These are phyloP conservation scores for Linum lewisii DNA, from an alignment of 345 rosid species.

Conservation along the genomic window DNA sequence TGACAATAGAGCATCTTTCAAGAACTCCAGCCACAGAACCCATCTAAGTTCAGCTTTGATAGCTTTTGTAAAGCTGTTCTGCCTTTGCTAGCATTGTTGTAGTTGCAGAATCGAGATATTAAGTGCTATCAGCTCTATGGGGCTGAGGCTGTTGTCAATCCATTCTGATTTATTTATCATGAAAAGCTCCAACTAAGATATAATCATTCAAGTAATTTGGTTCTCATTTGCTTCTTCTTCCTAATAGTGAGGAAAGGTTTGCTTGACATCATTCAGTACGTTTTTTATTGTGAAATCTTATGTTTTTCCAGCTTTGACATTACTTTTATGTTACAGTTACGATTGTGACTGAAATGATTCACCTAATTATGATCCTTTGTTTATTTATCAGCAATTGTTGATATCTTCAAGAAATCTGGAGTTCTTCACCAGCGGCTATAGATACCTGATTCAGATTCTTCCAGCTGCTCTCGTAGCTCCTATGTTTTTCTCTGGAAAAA, in stretches of 20 bases:
- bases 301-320: neutral
- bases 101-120: neutral
- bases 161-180: too few species aligned
- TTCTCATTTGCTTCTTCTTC: neutral
- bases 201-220: neutral
- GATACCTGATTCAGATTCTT: slow-evolving; percentile 92
- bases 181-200: neutral
- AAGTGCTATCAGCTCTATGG: too few species aligned
- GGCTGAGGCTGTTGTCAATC: too few species aligned
- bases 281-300: neutral
- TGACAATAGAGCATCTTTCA: too few species aligned
- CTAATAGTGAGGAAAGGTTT: neutral
- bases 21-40: too few species aligned
- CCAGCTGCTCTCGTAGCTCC: slow-evolving; percentile 98
- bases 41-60: too few species aligned
- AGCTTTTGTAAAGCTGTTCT: neutral
- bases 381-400: slow-evolving; percentile 59
- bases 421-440: slow-evolving; percentile 90
- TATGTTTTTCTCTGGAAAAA: slow-evolving; percentile 92
- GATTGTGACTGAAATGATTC: neutral
- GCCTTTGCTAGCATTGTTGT: neutral
- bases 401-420: slow-evolving; percentile 92
- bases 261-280: neutral
- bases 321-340: neutral
- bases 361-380: slow-evolving; percentile 1